Base-by-base conservation (phyloP, 345 rosid genomes). In the Kandelia obovata region DNA sequence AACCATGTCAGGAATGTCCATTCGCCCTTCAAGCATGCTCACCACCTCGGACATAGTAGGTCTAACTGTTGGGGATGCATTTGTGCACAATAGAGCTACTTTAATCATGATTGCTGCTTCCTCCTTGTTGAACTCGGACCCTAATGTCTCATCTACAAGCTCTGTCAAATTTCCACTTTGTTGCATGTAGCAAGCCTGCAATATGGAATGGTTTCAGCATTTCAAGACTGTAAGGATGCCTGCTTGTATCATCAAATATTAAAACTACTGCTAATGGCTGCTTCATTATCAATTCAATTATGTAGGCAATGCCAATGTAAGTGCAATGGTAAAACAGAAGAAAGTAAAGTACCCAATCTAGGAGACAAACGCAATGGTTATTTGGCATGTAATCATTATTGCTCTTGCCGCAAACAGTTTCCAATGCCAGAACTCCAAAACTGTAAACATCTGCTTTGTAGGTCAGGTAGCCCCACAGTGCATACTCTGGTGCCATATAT, bases 401-500 rank as follows among this genome's bases (percentile, higher is more conserved):
- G 65, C 17, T 69, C 64, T 69, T 78, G 26, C 81, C 80, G 20
- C 68, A 64, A 30, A 69, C 74, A 52, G 60, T 59, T 65, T 75
- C 78, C 28, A 75, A 65, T 5, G 66, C 78, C 13, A 75, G 69
- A 30, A 77, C 73, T 28, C 80, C 80, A 32, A 68, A 77, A 58
- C 81, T 73, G 68, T 78, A 78, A 17, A 69, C 81, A 61, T 78
- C 81, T 25, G 68, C 81, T 65, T 78, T 78, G 32, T 77, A 17
- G 4, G 77, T 69, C 46, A 78, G 37, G 60, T 69, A 31, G 46
- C 77, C 81, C 77, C 81, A 69, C 4, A 73, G 65, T 5, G 81
- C 77, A 53, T 77, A 77, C 65, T 77, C 81, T 0, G 80, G 80
- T 58, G 80, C 80, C 76, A 77, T 77, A 20, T 77, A 72, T 21